Evolutionary conservation across 148 eudicot species (phyloP).

Genomic region (Fagopyrum esculentum): DNA sequence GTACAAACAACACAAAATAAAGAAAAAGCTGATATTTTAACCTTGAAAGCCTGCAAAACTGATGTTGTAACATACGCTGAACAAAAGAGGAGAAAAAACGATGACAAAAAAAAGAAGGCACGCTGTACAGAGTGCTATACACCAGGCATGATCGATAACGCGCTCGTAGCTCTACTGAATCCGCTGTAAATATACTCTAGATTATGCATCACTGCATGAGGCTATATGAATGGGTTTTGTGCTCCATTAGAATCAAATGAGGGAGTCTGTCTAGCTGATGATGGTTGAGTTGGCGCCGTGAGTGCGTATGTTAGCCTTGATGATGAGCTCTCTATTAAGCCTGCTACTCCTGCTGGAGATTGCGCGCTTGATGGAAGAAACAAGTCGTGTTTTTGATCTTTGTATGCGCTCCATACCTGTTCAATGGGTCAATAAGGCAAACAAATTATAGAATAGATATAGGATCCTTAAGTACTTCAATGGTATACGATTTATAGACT

Average conservation of each 20-base stretch:
- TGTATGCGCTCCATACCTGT: slow-evolving; percentile 96
- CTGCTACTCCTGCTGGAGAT: slow-evolving; percentile 94
- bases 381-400: slow-evolving; percentile 92
- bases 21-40: background rate
- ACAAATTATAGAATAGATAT: background rate
- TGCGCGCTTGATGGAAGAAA: slow-evolving; percentile 98
- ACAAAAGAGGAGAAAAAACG: background rate
- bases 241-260: slow-evolving; percentile 44
- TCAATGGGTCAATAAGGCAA: background rate
- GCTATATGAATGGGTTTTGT: slow-evolving; percentile 25
- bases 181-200: background rate
- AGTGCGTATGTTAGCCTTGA: slow-evolving; percentile 76
- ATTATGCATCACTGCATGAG: background rate
- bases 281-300: slow-evolving; percentile 64
- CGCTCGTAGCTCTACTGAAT: background rate
- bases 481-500: too few species aligned
- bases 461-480: too few species aligned
- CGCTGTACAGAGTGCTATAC: slow-evolving; percentile 12
- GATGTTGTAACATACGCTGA: background rate
- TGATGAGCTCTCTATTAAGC: slow-evolving; percentile 80
- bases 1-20: background rate
- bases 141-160: background rate
- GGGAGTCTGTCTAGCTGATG: slow-evolving; percentile 28
- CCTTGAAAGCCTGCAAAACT: slow-evolving; percentile 8
- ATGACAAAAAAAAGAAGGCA: background rate